A percentile compares a stretch with the other conserved stretches of the same genome.
These are phyloP conservation scores for Botrytis pseudocinerea DNA, from an alignment of 2,329 filamentous ascomycete species.

Conservation along the genomic window DNA sequence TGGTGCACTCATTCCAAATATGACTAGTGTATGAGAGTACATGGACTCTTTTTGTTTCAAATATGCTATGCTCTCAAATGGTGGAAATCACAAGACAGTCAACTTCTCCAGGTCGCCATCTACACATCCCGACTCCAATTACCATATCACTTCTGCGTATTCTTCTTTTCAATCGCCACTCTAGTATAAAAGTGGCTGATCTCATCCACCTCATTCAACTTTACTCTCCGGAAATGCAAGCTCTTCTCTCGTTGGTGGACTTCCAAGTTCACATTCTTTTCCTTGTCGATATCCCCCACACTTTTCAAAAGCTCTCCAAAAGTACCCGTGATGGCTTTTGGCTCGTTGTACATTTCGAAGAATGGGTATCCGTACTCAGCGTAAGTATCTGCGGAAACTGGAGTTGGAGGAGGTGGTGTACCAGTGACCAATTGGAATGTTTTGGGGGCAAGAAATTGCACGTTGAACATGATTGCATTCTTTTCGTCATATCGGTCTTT, in stretches of 20 bases:
- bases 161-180: background rate
- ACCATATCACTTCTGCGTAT: too few relatives aligned
- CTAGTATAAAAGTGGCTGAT: background rate
- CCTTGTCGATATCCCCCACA: background rate
- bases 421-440: conserved; percentile 11
- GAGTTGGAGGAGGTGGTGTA: conserved; percentile 3
- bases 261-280: background rate
- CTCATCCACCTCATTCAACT: background rate
- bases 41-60: background rate
- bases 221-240: background rate
- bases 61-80: background rate
- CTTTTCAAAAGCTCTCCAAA: background rate
- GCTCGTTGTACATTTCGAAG: conserved; percentile 17
- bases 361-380: conserved; percentile 1
- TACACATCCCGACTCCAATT: too few relatives aligned
- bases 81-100: too few relatives aligned
- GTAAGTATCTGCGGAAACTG: background rate
- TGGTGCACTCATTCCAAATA: fast-evolving
- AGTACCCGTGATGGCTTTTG: background rate
- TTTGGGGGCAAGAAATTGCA: conserved; percentile 14
- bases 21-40: background rate
- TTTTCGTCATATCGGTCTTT: conserved; percentile 1
- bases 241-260: background rate
- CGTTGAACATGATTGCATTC: conserved; percentile 4
- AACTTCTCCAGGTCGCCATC: too few relatives aligned